A percentile compares a stretch with the other conserved stretches of the same genome.
phyloP scores from a whole-genome alignment of 2,329 filamentous ascomycete genomes.

The Cladosporium sp. region DNA sequence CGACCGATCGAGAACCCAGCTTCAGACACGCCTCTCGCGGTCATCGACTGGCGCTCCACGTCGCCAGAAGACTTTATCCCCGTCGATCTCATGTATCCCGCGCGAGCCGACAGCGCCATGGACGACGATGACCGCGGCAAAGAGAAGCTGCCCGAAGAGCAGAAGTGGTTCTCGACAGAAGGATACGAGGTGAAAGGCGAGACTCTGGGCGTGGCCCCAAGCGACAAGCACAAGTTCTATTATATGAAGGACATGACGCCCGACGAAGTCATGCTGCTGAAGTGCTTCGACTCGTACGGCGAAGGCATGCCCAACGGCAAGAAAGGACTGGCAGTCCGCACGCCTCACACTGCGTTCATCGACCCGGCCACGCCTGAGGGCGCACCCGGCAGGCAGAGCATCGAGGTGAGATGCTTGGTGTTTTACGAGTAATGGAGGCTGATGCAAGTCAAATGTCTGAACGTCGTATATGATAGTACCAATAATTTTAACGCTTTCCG shows the following conservation, averaged over 20 bases:
- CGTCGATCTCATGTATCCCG: constrained; percentile 64
- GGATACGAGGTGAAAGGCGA: constrained; percentile 66
- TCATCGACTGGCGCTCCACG: constrained; percentile 65
- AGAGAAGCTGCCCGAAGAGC: constrained; percentile 55
- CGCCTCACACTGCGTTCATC: constrained; percentile 75
- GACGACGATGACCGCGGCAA: constrained; percentile 59
- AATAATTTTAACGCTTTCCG: neutral
- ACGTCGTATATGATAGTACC: neutral
- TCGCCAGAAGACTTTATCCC: constrained; percentile 58
- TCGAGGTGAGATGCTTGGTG: constrained; percentile 81
- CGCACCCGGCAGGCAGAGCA: constrained; percentile 76
- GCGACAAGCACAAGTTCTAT: constrained; percentile 60
- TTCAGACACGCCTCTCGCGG: constrained; percentile 66
- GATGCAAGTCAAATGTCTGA: neutral
- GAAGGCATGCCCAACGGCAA: constrained; percentile 42
- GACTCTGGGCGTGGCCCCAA: constrained; percentile 61
- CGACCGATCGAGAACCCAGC: constrained; percentile 65
- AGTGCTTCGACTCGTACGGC: constrained; percentile 50
- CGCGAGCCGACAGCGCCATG: constrained; percentile 39
- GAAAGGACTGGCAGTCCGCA: constrained; percentile 44
- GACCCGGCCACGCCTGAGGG: constrained; percentile 71
- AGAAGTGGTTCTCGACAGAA: constrained; percentile 49
- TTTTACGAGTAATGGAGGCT: constrained; percentile 51
- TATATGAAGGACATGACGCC: constrained; percentile 69
- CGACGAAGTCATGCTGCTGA: constrained; percentile 55